Percentiles rank a stretch among this genome's conserved stretches.
phyloP scores from a whole-genome alignment of 2,329 filamentous ascomycete species.

The Pseudocercospora eumusae region DNA sequence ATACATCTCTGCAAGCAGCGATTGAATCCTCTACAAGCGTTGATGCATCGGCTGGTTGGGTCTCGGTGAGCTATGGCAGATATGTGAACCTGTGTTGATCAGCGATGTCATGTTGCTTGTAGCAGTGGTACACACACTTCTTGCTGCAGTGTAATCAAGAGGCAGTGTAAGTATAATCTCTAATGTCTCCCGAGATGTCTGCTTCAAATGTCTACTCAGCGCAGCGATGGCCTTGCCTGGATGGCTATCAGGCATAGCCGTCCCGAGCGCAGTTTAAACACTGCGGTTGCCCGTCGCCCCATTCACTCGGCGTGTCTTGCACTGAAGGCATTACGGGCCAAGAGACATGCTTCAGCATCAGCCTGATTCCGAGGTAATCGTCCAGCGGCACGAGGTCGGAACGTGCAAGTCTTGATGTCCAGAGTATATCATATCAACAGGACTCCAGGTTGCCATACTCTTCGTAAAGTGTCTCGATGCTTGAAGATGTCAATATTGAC shows the following conservation, averaged over 20 bases:
- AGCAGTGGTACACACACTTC: background rate
- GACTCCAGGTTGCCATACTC: too few relatives aligned
- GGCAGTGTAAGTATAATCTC: background rate
- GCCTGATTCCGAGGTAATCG: too few relatives aligned
- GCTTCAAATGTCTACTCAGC: background rate
- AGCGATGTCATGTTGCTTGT: background rate
- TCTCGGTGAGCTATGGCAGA: conserved; percentile 3
- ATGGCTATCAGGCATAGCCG: conserved; percentile 3
- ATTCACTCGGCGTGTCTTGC: background rate
- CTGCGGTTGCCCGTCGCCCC: background rate
- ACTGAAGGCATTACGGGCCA: too few relatives aligned
- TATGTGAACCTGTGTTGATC: background rate
- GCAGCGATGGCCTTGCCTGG: background rate
- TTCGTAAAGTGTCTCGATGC: too few relatives aligned
- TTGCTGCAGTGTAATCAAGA: background rate
- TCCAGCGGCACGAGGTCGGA: too few relatives aligned
- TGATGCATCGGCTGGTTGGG: background rate
- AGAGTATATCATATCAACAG: too few relatives aligned
- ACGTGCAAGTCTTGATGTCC: too few relatives aligned
- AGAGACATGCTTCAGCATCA: too few relatives aligned
- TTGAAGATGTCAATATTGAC: too few relatives aligned
- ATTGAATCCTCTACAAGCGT: background rate
- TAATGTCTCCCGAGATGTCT: background rate
- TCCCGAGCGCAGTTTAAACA: background rate
- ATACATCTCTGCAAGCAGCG: background rate